A percentile compares a stretch with the other conserved stretches of the same genome.
Evolutionary conservation across 2,329 filamentous ascomycete species (phyloP).

Genomic region (Aphanocladium album): DNA sequence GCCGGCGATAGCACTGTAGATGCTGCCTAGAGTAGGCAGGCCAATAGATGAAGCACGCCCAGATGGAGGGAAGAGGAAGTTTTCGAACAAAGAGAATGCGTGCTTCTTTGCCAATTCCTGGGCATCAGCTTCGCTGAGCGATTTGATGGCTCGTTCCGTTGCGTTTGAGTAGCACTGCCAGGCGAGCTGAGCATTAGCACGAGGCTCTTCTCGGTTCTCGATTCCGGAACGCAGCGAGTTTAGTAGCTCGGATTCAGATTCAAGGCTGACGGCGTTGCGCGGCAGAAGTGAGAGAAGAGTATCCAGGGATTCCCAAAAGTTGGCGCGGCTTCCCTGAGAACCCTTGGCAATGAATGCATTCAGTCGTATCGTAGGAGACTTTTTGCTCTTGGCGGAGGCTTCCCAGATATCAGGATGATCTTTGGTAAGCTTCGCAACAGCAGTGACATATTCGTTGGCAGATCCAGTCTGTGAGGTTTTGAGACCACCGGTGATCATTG

Average conservation of each 20-base stretch:
- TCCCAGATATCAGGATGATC: slow-evolving; percentile 70
- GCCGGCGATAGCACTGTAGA: slow-evolving; percentile 40
- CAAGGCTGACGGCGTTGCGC: slow-evolving; percentile 33
- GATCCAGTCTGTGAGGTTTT: slow-evolving; percentile 70
- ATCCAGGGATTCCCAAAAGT: slow-evolving; percentile 68
- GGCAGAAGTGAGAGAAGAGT: slow-evolving; percentile 59
- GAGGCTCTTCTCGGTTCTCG: slow-evolving; percentile 67
- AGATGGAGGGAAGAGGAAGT: slow-evolving; percentile 45
- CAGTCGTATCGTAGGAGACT: slow-evolving; percentile 52
- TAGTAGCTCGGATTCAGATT: slow-evolving; percentile 57
- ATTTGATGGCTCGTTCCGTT: slow-evolving; percentile 47
- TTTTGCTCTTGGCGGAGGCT: slow-evolving; percentile 43
- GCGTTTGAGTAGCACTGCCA: slow-evolving; percentile 73
- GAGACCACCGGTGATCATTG: slow-evolving; percentile 68
- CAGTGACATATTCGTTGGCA: slow-evolving; percentile 62
- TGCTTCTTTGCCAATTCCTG: slow-evolving; percentile 41
- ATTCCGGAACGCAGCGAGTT: slow-evolving; percentile 67
- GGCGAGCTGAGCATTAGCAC: slow-evolving; percentile 59
- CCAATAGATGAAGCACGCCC: slow-evolving; percentile 33
- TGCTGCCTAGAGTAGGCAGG: slow-evolving; percentile 39
- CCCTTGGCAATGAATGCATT: slow-evolving; percentile 73
- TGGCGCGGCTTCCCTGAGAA: slow-evolving; percentile 68
- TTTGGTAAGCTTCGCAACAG: slow-evolving; percentile 61
- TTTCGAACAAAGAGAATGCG: slow-evolving; percentile 49
- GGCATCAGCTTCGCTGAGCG: slow-evolving; percentile 41